Conservation (phyloP, 768 basidiomycete genomes). For the Phanerodontia chrysosporium region DNA sequence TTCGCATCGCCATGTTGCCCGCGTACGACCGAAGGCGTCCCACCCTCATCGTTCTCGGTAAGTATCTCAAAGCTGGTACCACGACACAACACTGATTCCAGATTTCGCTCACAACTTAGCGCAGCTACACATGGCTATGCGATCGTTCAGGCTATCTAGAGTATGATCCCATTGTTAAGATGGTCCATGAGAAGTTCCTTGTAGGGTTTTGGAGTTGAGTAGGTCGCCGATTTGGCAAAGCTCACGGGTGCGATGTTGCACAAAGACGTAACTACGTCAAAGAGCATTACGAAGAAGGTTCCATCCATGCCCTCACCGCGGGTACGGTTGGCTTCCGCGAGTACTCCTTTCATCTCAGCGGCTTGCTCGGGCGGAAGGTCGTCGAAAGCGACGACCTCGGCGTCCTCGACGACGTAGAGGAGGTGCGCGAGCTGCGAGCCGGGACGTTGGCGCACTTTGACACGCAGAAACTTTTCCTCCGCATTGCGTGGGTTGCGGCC, state of each 20-base stretch:
- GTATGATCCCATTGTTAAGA: too few species aligned
- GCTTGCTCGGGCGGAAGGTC: conserved; percentile 9
- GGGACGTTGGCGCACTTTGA: conserved; percentile 13
- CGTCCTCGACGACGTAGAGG: conserved; percentile 10
- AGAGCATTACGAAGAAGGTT: conserved; percentile 12
- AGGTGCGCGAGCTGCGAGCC: conserved; percentile 8
- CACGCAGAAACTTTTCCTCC: conserved; percentile 9
- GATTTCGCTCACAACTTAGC: too few species aligned
- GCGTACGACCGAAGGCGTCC: too few species aligned
- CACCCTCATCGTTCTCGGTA: too few species aligned
- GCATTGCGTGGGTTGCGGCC: conserved; percentile 3
- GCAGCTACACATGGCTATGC: too few species aligned
- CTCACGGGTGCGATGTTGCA: conserved; percentile 13
- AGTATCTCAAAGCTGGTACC: too few species aligned
- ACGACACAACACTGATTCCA: too few species aligned
- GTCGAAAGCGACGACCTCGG: conserved; percentile 11
- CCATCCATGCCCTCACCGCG: conserved; percentile 6
- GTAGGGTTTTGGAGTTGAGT: background rate
- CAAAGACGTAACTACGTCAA: conserved; percentile 8
- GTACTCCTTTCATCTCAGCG: conserved; percentile 16
- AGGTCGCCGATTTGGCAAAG: conserved; percentile 5
- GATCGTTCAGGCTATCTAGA: too few species aligned
- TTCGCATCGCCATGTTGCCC: too few species aligned
- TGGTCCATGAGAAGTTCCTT: background rate
- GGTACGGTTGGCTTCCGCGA: conserved; percentile 2